Percentiles rank a stretch among this genome's conserved stretches.
Conservation (phyloP, 2,329 filamentous ascomycete species). For the Venturia asperata region DNA sequence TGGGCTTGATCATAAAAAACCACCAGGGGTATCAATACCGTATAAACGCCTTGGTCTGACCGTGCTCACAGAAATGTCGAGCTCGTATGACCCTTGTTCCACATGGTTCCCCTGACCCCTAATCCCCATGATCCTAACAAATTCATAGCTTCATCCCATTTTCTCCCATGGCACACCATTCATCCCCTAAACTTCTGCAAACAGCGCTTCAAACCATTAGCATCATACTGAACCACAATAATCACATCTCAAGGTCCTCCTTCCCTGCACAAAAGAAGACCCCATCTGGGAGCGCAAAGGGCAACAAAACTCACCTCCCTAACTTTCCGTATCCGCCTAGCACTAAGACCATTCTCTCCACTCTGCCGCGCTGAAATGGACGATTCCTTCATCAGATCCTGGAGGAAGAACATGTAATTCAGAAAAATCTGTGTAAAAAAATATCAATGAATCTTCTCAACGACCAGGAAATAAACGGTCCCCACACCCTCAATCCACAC, state of each 20-base stretch:
- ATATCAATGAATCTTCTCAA: no score
- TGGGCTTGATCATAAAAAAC: neutral
- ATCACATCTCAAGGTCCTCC: neutral
- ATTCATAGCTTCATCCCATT: neutral
- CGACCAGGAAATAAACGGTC: no score
- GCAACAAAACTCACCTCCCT: conserved; percentile 53
- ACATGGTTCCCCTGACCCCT: neutral
- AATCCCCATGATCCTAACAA: no score
- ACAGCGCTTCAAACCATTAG: conserved; percentile 3
- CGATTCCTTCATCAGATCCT: conserved; percentile 70
- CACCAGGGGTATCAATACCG: neutral
- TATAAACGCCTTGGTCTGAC: neutral
- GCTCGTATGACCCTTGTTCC: neutral
- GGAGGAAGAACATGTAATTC: conserved; percentile 75
- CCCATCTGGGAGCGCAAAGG: no score
- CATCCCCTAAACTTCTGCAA: conserved; percentile 15
- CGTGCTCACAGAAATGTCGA: neutral
- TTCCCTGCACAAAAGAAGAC: neutral
- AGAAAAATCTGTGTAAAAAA: conserved; percentile 60
- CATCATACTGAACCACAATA: neutral
- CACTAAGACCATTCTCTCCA: conserved; percentile 67
- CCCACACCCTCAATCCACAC: no score
- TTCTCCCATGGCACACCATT: neutral
- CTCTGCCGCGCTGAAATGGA: conserved; percentile 66
- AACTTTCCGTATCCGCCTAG: conserved; percentile 68